Percentiles rank a stretch among this genome's conserved stretches.
phyloP scores from a whole-genome alignment of 345 rosid species.

The Dovyalis caffra region DNA sequence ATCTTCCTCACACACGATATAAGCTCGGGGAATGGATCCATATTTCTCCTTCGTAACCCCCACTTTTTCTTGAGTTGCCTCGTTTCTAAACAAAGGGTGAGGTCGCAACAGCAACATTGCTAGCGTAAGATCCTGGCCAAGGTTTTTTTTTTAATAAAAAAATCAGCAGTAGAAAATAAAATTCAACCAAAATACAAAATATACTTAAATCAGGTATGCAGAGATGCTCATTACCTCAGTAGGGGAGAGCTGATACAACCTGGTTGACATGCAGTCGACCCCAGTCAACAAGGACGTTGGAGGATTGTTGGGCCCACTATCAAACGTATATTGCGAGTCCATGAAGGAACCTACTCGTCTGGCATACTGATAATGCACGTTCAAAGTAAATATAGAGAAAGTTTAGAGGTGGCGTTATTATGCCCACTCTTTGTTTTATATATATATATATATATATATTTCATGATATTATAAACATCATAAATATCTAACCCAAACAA shows the following conservation, averaged over 20 bases:
- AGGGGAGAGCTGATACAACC: conserved; percentile 41
- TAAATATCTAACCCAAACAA: too few relatives aligned
- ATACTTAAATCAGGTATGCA: not conserved
- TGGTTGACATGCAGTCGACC: conserved; percentile 20
- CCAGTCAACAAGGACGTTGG: conserved; percentile 21
- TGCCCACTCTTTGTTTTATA: too few relatives aligned
- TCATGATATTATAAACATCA: too few relatives aligned
- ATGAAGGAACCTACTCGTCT: conserved; percentile 12
- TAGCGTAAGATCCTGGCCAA: conserved; percentile 23
- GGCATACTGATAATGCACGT: conserved; percentile 4
- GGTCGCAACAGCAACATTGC: conserved; percentile 18
- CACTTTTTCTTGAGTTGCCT: not conserved
- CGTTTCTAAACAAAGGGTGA: not conserved
- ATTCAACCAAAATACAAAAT: not conserved
- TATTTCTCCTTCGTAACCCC: conserved; percentile 17
- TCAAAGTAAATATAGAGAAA: not conserved
- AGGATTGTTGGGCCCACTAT: conserved; percentile 24
- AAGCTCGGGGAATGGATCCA: conserved; percentile 21
- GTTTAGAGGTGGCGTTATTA: too few relatives aligned
- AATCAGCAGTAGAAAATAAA: not conserved
- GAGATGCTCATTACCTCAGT: conserved; percentile 25
- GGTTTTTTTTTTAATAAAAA: too few relatives aligned
- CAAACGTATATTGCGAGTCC: conserved; percentile 21
- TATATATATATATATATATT: too few relatives aligned
- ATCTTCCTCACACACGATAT: conserved; percentile 23